phyloP scores from a whole-genome alignment of 352 stramenopile species.

The Pythium aquatile region DNA sequence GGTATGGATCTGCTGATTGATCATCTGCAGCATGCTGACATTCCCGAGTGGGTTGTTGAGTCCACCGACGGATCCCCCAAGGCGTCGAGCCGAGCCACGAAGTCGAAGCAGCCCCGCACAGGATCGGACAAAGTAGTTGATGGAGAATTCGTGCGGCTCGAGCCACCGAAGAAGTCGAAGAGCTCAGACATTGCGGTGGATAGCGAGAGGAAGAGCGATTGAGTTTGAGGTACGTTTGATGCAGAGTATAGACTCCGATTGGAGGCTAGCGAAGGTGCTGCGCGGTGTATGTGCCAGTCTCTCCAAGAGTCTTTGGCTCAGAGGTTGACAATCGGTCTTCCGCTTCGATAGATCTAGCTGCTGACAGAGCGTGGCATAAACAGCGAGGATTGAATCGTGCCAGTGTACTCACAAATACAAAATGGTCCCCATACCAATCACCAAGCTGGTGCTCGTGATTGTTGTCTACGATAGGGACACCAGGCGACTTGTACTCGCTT shows the following conservation, averaged over 20 bases:
- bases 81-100: neutral
- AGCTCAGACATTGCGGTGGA: neutral
- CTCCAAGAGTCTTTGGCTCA: neutral
- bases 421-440: neutral
- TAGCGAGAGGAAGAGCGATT: neutral
- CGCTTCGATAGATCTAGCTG: neutral
- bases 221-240: neutral
- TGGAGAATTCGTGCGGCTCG: neutral
- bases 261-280: neutral
- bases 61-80: constrained; percentile 24
- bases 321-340: neutral
- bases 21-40: constrained; percentile 49
- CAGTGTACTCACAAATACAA: constrained; percentile 8
- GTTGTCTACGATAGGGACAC: neutral
- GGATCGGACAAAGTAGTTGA: neutral
- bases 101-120: constrained; percentile 17
- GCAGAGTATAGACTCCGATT: neutral
- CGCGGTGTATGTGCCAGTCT: neutral
- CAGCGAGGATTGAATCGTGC: neutral
- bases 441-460: neutral
- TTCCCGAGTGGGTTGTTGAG: constrained; percentile 68
- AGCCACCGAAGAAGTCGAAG: neutral
- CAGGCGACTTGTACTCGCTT: constrained; percentile 27
- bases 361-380: neutral
- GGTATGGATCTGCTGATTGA: constrained; percentile 86